These are phyloP conservation scores for Arabidopsis suecica DNA, from an alignment of 345 rosid genomes.

Conservation along the genomic window DNA sequence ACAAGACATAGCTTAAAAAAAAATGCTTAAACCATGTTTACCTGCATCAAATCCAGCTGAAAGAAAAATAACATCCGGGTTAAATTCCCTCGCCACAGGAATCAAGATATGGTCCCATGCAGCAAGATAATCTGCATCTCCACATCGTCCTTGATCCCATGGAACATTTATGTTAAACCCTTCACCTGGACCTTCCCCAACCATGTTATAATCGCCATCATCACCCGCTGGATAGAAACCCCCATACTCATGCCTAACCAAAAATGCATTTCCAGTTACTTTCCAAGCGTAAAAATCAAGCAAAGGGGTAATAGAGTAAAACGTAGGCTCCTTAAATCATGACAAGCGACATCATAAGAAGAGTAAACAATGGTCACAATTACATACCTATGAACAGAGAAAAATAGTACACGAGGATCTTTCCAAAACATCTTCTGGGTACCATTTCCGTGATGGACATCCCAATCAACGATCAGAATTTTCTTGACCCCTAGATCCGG, in stretches of 20 bases:
- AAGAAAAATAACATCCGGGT: constrained; percentile 75
- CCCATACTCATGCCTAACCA: constrained; percentile 81
- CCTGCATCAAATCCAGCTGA: constrained; percentile 99
- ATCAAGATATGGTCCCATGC: constrained; percentile 92
- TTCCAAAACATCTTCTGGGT: constrained; percentile 91
- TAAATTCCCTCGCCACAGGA: constrained; percentile 80
- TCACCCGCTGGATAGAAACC: constrained; percentile 77
- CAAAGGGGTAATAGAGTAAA: not conserved
- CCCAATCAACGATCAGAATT: constrained; percentile 97
- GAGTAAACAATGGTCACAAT: constrained; percentile 15
- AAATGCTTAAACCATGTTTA: constrained; percentile 20
- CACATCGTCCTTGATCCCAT: constrained; percentile 86
- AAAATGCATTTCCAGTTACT: constrained; percentile 21
- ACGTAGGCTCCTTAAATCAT: constrained; percentile 1
- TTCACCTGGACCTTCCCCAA: constrained; percentile 89
- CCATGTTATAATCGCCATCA: constrained; percentile 80
- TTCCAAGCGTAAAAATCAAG: constrained; percentile 19
- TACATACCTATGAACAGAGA: constrained; percentile 94
- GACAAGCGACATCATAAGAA: constrained; percentile 3
- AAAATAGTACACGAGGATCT: constrained; percentile 90
- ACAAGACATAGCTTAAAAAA: constrained; percentile 2
- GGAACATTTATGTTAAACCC: constrained; percentile 96
- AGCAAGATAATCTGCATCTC: constrained; percentile 91
- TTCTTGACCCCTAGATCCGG: constrained; percentile 76
- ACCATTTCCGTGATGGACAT: constrained; percentile 97